Conservation (phyloP, 2,329 filamentous ascomycete genomes). For the Fusarium phyllophilum region DNA sequence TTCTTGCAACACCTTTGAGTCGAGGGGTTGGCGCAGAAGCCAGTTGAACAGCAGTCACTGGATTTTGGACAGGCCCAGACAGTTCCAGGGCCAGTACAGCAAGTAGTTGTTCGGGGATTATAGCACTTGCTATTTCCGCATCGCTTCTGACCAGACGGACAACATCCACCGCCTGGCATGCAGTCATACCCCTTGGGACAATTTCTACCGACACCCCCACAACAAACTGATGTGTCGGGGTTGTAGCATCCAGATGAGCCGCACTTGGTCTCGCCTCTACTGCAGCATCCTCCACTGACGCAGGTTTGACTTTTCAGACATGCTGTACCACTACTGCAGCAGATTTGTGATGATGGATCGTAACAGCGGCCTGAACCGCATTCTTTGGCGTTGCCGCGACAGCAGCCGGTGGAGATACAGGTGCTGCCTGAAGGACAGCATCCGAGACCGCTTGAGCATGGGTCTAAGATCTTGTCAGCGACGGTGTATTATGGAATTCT, state of each 20-base stretch:
- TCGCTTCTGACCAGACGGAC: not conserved
- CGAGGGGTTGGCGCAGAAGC: not conserved
- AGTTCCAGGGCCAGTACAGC: not conserved
- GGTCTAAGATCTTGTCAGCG: not conserved
- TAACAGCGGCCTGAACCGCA: conserved; percentile 4
- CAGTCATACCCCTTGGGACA: conserved; percentile 6
- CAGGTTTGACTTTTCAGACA: not conserved
- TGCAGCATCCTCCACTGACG: not conserved
- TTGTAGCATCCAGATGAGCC: conserved; percentile 1
- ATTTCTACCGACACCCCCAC: not conserved
- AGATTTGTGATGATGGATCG: not conserved
- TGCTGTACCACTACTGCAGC: not conserved
- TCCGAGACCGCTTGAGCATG: not conserved
- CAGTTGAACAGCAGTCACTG: not conserved
- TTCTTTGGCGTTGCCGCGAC: not conserved
- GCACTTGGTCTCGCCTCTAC: not conserved
- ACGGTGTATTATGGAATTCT: fast-evolving
- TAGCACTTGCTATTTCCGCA: conserved; percentile 19
- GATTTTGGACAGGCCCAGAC: not conserved
- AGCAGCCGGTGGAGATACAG: not conserved
- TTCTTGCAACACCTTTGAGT: conserved; percentile 12
- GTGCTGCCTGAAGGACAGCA: conserved; percentile 8
- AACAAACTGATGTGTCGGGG: not conserved
- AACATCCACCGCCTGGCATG: conserved; percentile 4
- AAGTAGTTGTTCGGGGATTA: not conserved